Base-by-base conservation (phyloP, 345 rosid species). In the Pistacia atlantica region DNA sequence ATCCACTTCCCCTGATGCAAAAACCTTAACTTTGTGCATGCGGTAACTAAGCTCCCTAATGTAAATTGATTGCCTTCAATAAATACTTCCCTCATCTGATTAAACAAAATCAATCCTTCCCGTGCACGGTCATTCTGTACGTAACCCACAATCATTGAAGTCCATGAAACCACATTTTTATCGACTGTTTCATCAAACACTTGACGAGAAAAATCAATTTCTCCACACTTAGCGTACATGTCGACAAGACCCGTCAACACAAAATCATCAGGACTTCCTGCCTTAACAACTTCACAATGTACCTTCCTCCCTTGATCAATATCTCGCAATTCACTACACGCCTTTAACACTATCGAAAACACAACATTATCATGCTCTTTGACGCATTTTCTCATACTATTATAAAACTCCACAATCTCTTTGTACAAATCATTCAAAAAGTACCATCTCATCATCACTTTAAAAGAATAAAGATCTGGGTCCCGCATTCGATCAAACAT, bases 91-190 rank as follows among this genome's bases (percentile, higher is more conserved):
- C 90, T 85, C 99, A 95, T 95, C 78, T 76, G 79, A 67, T 95
- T 91, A 79, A 91, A 93, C 80, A 90, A 62, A 80, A 56, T 65
- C 77, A 90, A 68, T 10, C 87, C 99, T 69, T 89, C 89, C 60
- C 78, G 74, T 0, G 86, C 62, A 58, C 83, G 77, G 75, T 87
- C 88, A 72, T 86, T 89, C 76, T 86, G 91, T 37, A 90, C 91
- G 77, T 92, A 95, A n/a, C 96, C 99, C 31, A 81, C 88, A 56
- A 94, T 90, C 88, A 95, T 85, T 18, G 98, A 88, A 76, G 98
- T 91, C 98, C 98, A 93, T 11, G 89, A 87, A 87, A 95, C 91
- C 60, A 89, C 94, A 74, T 87, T 87, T 71, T 82, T 79, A 20
- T 79, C 80, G 0, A 68, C 7, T 38, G 85, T 83, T 83, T 71